These are phyloP conservation scores for Curvularia lunata DNA, from an alignment of 2,329 filamentous ascomycete species.

Conservation along the genomic window DNA sequence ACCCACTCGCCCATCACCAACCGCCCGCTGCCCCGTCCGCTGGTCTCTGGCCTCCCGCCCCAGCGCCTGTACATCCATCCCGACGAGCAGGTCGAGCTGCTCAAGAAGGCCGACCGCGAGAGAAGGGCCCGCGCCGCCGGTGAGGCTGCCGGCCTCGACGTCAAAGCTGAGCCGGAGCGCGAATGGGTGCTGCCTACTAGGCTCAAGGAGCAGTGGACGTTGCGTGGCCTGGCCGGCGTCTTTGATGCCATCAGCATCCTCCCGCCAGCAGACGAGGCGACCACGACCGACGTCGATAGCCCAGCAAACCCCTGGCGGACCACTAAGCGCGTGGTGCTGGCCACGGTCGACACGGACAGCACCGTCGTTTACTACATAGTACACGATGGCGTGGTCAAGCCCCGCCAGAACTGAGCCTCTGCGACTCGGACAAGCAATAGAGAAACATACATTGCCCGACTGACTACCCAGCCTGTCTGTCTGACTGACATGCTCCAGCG, in stretches of 20 bases:
- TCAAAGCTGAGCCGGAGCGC: constrained; percentile 51
- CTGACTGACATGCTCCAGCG: constrained; percentile 20
- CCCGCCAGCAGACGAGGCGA: constrained; percentile 48
- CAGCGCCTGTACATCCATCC: constrained; percentile 78
- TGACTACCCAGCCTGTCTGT: neutral
- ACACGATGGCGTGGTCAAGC: constrained; percentile 87
- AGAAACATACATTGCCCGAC: constrained; percentile 7
- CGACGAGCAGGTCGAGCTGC: constrained; percentile 77
- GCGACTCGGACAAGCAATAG: neutral
- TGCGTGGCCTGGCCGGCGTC: constrained; percentile 69
- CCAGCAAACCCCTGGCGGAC: constrained; percentile 51
- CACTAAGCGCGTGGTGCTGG: constrained; percentile 73
- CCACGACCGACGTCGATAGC: constrained; percentile 14
- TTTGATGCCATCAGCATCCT: constrained; percentile 65
- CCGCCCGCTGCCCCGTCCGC: constrained; percentile 60
- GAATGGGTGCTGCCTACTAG: constrained; percentile 82
- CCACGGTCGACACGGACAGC: constrained; percentile 78
- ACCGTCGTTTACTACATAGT: constrained; percentile 85
- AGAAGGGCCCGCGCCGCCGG: constrained; percentile 50
- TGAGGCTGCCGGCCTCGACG: constrained; percentile 51
- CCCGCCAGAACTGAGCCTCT: constrained; percentile 71
- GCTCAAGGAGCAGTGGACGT: constrained; percentile 73
- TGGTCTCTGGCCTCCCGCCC: constrained; percentile 76
- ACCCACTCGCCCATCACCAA: constrained; percentile 52
- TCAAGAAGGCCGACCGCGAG: constrained; percentile 63